Conservation (phyloP, 345 rosid species). For the Ailanthus altissimus region DNA sequence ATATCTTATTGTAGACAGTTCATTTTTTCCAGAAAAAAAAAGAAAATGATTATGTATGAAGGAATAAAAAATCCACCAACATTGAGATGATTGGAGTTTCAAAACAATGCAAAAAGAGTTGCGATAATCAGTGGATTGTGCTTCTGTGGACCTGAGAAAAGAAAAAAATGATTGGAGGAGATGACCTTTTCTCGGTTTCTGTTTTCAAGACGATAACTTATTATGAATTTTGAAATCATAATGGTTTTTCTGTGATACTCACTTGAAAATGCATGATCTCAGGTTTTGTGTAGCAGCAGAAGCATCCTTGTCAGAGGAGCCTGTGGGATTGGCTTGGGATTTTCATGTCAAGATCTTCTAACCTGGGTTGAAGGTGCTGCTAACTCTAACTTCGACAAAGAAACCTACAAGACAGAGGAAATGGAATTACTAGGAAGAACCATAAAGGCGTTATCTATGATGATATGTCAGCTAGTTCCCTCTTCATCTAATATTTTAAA, state of each 20-base stretch:
- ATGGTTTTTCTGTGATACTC: slow-evolving; percentile 8
- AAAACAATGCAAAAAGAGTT: background rate
- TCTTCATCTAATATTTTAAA: slow-evolving; percentile 51
- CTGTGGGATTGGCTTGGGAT: slow-evolving; percentile 89
- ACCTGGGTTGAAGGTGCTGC: slow-evolving; percentile 51
- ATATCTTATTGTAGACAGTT: background rate
- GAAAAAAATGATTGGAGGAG: background rate
- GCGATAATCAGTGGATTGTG: slow-evolving; percentile 2
- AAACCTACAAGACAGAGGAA: slow-evolving; percentile 61
- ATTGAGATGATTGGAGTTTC: too few species aligned
- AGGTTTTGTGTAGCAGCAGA: slow-evolving; percentile 83
- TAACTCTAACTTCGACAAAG: slow-evolving; percentile 44
- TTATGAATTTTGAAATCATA: background rate
- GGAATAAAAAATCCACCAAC: background rate
- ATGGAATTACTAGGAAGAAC: slow-evolving; percentile 58
- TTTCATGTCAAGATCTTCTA: slow-evolving; percentile 79
- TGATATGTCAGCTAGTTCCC: slow-evolving; percentile 45
- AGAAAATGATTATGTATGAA: background rate
- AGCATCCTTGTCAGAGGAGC: slow-evolving; percentile 90
- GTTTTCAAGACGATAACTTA: background rate
- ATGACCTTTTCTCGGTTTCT: background rate
- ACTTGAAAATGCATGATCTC: slow-evolving; percentile 28
- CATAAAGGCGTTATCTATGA: slow-evolving; percentile 50
- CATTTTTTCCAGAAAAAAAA: background rate
- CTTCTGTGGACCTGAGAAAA: background rate